Percentiles rank a stretch among this genome's conserved stretches.
Evolutionary conservation across 768 basidiomycete genomes (phyloP).

Genomic region (Amyloporia xantha): DNA sequence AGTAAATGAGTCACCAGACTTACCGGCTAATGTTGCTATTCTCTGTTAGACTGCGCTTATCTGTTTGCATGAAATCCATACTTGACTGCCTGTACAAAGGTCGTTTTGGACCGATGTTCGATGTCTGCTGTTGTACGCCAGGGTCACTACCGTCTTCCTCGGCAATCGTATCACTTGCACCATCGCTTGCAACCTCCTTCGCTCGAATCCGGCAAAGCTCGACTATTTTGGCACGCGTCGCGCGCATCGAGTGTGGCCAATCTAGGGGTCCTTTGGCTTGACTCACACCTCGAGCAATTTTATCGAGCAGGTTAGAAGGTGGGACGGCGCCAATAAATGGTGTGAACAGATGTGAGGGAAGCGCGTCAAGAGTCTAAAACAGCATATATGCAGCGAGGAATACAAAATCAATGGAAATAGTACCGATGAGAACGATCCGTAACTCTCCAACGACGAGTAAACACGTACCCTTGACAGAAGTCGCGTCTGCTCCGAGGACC

Average conservation of each 20-base stretch:
- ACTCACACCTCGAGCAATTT: conserved; percentile 72
- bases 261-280: conserved; percentile 69
- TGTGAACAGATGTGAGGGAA: conserved; percentile 78
- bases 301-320: conserved; percentile 81
- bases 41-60: conserved; percentile 40
- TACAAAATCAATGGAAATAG: conserved; percentile 1
- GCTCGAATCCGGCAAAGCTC: conserved; percentile 67
- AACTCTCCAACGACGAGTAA: neutral
- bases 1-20: conserved; percentile 20
- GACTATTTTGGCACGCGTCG: conserved; percentile 77
- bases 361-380: conserved; percentile 69
- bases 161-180: conserved; percentile 34
- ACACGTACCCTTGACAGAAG: conserved; percentile 53
- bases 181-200: conserved; percentile 35
- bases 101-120: conserved; percentile 44
- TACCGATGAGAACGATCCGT: neutral
- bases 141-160: conserved; percentile 40
- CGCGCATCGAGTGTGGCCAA: conserved; percentile 79
- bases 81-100: conserved; percentile 76
- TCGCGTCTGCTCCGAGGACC: conserved; percentile 68
- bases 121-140: conserved; percentile 41
- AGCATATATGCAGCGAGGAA: conserved; percentile 8
- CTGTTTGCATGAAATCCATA: conserved; percentile 73
- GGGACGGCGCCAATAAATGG: conserved; percentile 82
- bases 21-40: conserved; percentile 59